Conservation (phyloP, 1,284 basidiomycete genomes). For the Omphalotus olearius region DNA sequence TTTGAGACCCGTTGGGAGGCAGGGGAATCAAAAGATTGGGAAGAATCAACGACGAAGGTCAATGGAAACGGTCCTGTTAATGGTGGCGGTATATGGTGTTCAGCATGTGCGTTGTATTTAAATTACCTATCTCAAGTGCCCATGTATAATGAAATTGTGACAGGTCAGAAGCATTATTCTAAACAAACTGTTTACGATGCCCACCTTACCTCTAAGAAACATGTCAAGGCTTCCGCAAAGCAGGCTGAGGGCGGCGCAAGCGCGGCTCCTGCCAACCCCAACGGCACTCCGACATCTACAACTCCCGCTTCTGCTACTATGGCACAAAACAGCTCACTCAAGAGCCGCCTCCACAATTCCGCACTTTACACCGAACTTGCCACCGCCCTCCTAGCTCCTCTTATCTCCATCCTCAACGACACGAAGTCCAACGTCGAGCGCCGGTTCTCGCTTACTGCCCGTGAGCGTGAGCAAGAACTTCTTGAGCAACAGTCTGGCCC, state of each 20-base stretch:
- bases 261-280: constrained; percentile 47
- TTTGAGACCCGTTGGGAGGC: constrained; percentile 84
- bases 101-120: constrained; percentile 70
- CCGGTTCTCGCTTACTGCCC: constrained; percentile 91
- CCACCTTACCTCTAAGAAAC: constrained; percentile 92
- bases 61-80: constrained; percentile 35
- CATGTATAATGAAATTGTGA: constrained; percentile 3
- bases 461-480: constrained; percentile 92
- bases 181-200: constrained; percentile 99
- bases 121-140: constrained; percentile 12
- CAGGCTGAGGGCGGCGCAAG: constrained; percentile 54
- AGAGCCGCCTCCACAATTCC: constrained; percentile 60
- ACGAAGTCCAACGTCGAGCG: constrained; percentile 97
- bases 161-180: constrained; percentile 89
- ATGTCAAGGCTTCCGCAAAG: constrained; percentile 83
- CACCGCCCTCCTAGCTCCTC: constrained; percentile 60
- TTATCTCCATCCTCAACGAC: constrained; percentile 73
- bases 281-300: constrained; percentile 56
- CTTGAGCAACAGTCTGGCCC: constrained; percentile 75
- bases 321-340: constrained; percentile 29
- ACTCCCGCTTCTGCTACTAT: constrained; percentile 26
- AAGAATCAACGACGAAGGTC: constrained; percentile 38
- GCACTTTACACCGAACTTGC: constrained; percentile 75
- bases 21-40: constrained; percentile 74
- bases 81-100: constrained; percentile 83